Percentiles rank a stretch among this genome's conserved stretches.
phyloP scores from a whole-genome alignment of 805 yeast species.

The Maudiozyma turicensis region DNA sequence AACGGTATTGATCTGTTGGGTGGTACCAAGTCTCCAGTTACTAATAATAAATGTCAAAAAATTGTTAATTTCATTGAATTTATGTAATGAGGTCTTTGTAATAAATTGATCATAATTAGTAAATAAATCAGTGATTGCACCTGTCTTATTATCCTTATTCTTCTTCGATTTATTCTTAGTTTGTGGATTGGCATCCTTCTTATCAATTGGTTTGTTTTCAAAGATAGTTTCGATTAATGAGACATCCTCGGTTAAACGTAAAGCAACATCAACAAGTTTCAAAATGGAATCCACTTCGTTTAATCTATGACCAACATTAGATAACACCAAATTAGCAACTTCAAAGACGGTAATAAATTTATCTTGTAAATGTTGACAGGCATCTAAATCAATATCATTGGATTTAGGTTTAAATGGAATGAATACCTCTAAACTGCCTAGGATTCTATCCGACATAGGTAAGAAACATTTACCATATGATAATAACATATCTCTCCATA shows the following conservation, averaged over 20 bases:
- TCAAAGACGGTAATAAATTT: conserved; percentile 19
- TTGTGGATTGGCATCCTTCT: conserved; percentile 8
- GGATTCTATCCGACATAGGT: conserved; percentile 41
- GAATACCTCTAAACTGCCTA: conserved; percentile 46
- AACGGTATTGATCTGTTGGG: conserved; percentile 52
- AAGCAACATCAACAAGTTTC: conserved; percentile 49
- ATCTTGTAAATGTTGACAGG: conserved; percentile 16
- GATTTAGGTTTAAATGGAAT: conserved; percentile 41
- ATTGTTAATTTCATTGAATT: conserved; percentile 23
- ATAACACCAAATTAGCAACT: conserved; percentile 12
- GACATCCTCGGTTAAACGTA: conserved; percentile 32
- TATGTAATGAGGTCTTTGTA: conserved; percentile 31
- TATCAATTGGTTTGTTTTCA: conserved; percentile 10
- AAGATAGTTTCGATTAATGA: conserved; percentile 22
- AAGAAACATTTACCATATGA: conserved; percentile 29
- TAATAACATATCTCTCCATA: conserved; percentile 29
- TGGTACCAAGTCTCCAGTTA: conserved; percentile 45
- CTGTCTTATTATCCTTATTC: conserved; percentile 35
- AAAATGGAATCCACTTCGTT: conserved; percentile 44
- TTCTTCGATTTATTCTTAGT: conserved; percentile 32
- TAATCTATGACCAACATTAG: conserved; percentile 31
- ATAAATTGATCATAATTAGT: conserved; percentile 54
- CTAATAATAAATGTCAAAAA: conserved; percentile 44
- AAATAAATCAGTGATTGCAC: conserved; percentile 55
- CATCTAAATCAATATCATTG: conserved; percentile 35